phyloP scores from a whole-genome alignment of 495 filamentous ascomycete species.

The Antarctomyces pellizariae region DNA sequence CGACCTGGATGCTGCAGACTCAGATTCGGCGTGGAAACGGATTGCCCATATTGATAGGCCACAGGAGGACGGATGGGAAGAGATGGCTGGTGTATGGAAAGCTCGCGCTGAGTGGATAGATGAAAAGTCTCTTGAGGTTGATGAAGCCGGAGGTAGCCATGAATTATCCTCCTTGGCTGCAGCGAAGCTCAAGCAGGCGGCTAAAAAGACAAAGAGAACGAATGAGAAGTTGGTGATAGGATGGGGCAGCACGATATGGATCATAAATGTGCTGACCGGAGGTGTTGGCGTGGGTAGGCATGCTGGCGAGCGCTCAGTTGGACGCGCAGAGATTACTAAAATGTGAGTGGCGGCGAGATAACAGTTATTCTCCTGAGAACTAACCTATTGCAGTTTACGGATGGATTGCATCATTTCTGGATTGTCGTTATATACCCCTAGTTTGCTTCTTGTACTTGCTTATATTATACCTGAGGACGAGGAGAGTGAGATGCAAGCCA shows the following conservation, averaged over 20 bases:
- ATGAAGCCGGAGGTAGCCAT: slow-evolving; percentile 26
- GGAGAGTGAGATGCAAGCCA: slow-evolving; percentile 14
- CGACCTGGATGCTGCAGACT: slow-evolving; percentile 49
- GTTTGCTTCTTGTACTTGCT: slow-evolving; percentile 69
- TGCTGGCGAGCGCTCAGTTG: slow-evolving; percentile 45
- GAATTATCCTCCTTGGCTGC: slow-evolving; percentile 25
- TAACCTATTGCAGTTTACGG: slow-evolving; percentile 37
- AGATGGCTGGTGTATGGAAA: slow-evolving; percentile 90
- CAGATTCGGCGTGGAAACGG: slow-evolving; percentile 82
- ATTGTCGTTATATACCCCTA: slow-evolving; percentile 88
- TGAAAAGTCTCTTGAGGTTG: slow-evolving; percentile 42
- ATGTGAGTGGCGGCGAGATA: slow-evolving; percentile 34
- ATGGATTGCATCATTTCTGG: slow-evolving; percentile 95
- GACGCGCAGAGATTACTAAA: slow-evolving; percentile 69
- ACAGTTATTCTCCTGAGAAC: background rate
- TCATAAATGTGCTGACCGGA: slow-evolving; percentile 76
- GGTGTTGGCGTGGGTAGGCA: slow-evolving; percentile 40
- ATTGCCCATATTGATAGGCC: slow-evolving; percentile 78
- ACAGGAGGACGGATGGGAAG: slow-evolving; percentile 60
- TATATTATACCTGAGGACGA: slow-evolving; percentile 52
- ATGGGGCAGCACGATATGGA: slow-evolving; percentile 91
- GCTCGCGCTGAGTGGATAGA: slow-evolving; percentile 81
- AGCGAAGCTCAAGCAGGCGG: slow-evolving; percentile 19
- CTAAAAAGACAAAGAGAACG: slow-evolving; percentile 19
- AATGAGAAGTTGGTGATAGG: slow-evolving; percentile 73